phyloP scores from a whole-genome alignment of 208 protist species.

The Angomonas desouzai region DNA sequence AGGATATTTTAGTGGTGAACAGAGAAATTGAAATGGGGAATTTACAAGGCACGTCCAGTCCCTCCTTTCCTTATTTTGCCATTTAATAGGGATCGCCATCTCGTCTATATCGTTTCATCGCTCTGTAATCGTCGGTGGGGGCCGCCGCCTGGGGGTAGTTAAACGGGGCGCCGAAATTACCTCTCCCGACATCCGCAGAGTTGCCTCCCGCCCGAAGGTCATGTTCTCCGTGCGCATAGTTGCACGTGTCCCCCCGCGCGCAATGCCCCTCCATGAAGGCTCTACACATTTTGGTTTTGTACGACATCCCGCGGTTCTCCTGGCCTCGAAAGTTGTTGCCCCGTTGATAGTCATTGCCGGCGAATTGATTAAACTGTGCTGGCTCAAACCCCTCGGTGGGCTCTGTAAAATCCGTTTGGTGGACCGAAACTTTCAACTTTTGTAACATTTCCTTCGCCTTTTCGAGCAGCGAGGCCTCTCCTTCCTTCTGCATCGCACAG shows the following conservation, averaged over 20 bases:
- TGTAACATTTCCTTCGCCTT: conserved; percentile 55
- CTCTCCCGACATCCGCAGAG: not conserved
- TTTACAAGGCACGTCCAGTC: too few species aligned
- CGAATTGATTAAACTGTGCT: not conserved
- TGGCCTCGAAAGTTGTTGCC: not conserved
- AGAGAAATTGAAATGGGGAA: too few species aligned
- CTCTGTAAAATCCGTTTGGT: conserved; percentile 2
- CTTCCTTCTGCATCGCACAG: conserved; percentile 70
- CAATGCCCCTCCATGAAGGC: conserved; percentile 69
- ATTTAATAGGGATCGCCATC: conserved; percentile 3
- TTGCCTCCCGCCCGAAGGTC: conserved; percentile 35
- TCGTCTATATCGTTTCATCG: conserved; percentile 6
- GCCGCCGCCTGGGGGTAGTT: not conserved
- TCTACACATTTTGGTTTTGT: conserved; percentile 79
- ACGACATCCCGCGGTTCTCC: conserved; percentile 20
- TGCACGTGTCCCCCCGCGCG: conserved; percentile 61
- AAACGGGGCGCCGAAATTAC: not conserved
- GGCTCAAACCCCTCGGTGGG: not conserved
- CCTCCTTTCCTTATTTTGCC: too few species aligned
- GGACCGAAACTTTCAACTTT: conserved; percentile 34
- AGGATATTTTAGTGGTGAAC: too few species aligned
- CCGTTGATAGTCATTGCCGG: conserved; percentile 5
- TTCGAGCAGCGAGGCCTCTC: conserved; percentile 50
- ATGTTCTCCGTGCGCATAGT: conserved; percentile 68
- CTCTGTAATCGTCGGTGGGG: not conserved